Percentiles rank a stretch among this genome's conserved stretches.
These are phyloP conservation scores for Erodium maritimum DNA, from an alignment of 345 rosid species.

Conservation along the genomic window DNA sequence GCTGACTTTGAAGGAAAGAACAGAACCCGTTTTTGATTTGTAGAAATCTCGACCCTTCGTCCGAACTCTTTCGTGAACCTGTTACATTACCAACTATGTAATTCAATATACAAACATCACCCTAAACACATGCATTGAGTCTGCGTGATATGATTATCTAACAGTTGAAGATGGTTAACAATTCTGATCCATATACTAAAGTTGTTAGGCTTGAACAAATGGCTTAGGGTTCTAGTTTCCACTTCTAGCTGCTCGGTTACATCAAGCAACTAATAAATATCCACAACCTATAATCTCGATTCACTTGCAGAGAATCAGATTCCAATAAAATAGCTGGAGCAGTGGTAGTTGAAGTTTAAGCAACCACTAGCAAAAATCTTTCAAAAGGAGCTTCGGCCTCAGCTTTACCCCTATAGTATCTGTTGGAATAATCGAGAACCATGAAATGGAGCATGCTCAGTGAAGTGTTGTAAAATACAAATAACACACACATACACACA, in stretches of 20 bases:
- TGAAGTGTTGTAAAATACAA: too few species aligned
- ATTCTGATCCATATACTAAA: background rate
- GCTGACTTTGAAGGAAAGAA: constrained; percentile 83
- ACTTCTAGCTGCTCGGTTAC: background rate
- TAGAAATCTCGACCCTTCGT: constrained; percentile 63
- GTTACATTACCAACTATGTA: constrained; percentile 4
- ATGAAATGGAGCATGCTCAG: too few species aligned
- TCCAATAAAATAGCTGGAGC: background rate
- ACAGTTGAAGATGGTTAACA: too few species aligned
- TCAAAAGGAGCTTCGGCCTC: background rate
- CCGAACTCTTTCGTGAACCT: constrained; percentile 74
- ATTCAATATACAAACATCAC: background rate
- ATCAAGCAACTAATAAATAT: background rate
- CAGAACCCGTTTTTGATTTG: constrained; percentile 71
- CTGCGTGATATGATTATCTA: background rate
- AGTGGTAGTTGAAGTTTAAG: background rate
- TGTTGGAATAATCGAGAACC: too few species aligned
- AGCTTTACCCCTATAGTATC: too few species aligned
- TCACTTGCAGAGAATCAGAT: background rate
- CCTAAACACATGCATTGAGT: background rate
- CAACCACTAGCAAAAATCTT: background rate
- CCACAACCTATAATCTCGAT: background rate
- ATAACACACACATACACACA: too few species aligned
- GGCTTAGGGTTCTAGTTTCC: background rate
- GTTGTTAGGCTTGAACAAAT: background rate